phyloP scores from a whole-genome alignment of 768 basidiomycete genomes.

The Auricularia auricula-judae region DNA sequence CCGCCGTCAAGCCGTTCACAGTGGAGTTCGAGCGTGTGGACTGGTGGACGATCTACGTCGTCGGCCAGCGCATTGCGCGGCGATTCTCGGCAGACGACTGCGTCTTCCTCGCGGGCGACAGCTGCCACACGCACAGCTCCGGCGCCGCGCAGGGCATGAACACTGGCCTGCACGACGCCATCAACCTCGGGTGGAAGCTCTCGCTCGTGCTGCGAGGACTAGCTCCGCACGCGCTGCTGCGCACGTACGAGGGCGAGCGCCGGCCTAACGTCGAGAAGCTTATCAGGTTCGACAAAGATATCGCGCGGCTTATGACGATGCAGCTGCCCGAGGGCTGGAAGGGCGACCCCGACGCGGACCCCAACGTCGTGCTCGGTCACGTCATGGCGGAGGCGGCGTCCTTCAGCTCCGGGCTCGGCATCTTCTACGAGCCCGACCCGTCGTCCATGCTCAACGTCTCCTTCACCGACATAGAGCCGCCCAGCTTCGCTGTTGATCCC shows the following conservation, averaged over 20 bases:
- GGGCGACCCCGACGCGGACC: constrained; percentile 5
- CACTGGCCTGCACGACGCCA: constrained; percentile 7
- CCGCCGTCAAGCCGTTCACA: constrained; percentile 14
- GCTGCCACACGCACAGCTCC: constrained; percentile 10
- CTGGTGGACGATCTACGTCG: constrained; percentile 11
- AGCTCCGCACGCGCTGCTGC: constrained; percentile 25
- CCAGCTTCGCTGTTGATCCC: not conserved
- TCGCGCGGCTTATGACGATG: not conserved
- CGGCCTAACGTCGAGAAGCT: constrained; percentile 36
- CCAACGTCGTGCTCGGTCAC: constrained; percentile 8
- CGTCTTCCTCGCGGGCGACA: constrained; percentile 10
- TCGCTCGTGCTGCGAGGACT: constrained; percentile 29
- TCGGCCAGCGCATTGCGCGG: constrained; percentile 9
- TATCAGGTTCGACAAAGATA: constrained; percentile 9
- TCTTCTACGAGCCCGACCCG: constrained; percentile 5
- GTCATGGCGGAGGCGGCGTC: constrained; percentile 6
- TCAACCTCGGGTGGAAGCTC: constrained; percentile 37
- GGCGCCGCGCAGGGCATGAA: constrained; percentile 11
- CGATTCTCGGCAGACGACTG: constrained; percentile 4
- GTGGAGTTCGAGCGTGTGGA: constrained; percentile 13
- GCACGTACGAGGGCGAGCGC: constrained; percentile 33
- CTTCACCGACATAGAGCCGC: not conserved
- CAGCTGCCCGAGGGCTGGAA: constrained; percentile 8
- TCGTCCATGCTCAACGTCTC: too few relatives aligned
- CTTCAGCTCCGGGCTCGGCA: constrained; percentile 14